These are phyloP conservation scores for Centella asiatica DNA, from an alignment of 129 eudicot genomes.

Conservation along the genomic window DNA sequence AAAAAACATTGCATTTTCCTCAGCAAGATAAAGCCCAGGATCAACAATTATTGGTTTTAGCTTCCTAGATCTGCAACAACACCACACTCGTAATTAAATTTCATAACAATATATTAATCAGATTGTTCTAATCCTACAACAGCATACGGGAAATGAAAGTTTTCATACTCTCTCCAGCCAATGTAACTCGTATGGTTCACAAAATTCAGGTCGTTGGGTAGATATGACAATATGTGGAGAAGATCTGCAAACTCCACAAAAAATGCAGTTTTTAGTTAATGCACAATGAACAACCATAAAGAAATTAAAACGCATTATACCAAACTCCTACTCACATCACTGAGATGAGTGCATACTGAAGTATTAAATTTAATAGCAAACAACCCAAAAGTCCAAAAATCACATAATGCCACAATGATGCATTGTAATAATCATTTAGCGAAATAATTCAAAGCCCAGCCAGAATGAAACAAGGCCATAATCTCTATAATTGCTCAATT, in stretches of 20 bases:
- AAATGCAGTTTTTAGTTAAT: background rate
- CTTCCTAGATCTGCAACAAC: conserved; percentile 44
- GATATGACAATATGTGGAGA: conserved; percentile 77
- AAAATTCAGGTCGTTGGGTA: conserved; percentile 88
- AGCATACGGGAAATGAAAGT: conserved; percentile 1
- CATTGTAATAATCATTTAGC: background rate
- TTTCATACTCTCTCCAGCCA: conserved; percentile 88
- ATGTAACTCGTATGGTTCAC: conserved; percentile 93
- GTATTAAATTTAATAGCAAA: background rate
- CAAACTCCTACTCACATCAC: background rate
- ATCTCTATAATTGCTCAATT: too few species aligned
- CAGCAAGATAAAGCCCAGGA: conserved; percentile 68
- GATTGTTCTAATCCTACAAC: background rate
- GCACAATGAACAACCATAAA: background rate
- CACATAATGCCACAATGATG: background rate
- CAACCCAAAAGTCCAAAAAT: background rate
- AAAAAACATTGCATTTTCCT: conserved; percentile 57
- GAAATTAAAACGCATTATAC: background rate
- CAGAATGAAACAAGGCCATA: too few species aligned
- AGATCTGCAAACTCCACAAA: conserved; percentile 56
- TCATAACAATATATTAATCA: background rate
- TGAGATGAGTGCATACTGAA: background rate
- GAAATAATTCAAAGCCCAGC: too few species aligned
- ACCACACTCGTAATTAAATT: conserved; percentile 13
- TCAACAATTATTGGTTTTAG: conserved; percentile 87